Percentiles rank a stretch among this genome's conserved stretches.
These are phyloP conservation scores for Xylariaceae sp. DNA, from an alignment of 2,329 filamentous ascomycete genomes.

Conservation along the genomic window DNA sequence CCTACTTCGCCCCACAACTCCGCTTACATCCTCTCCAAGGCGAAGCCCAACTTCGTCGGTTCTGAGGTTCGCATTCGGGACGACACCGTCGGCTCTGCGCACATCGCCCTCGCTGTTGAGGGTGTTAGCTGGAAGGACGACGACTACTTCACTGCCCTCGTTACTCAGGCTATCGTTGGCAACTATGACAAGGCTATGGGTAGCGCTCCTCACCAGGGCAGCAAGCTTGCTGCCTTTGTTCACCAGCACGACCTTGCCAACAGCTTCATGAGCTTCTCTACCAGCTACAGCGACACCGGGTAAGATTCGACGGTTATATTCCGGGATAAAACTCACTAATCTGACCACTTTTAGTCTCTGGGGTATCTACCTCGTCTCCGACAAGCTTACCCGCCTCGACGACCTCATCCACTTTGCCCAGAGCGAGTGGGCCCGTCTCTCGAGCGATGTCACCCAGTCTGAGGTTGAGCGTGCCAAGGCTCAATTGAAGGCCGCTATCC, in stretches of 20 bases:
- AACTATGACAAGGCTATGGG: slow-evolving; percentile 99
- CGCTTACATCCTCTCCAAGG: slow-evolving; percentile 73
- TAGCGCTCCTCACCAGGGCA: slow-evolving; percentile 93
- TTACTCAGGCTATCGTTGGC: slow-evolving; percentile 96
- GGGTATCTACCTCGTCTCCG: slow-evolving; percentile 97
- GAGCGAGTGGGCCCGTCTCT: slow-evolving; percentile 95
- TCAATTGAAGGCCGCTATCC: slow-evolving; percentile 96
- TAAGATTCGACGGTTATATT: slow-evolving; percentile 43
- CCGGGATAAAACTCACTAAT: slow-evolving; percentile 15
- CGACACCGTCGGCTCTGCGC: slow-evolving; percentile 90
- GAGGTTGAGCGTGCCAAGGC: slow-evolving; percentile 98
- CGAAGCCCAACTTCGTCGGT: slow-evolving; percentile 89
- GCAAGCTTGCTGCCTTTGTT: slow-evolving; percentile 93
- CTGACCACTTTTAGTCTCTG: slow-evolving; percentile 63
- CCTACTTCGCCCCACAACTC: slow-evolving; percentile 68
- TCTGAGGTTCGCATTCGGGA: slow-evolving; percentile 94
- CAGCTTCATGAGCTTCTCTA: slow-evolving; percentile 99
- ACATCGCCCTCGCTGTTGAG: slow-evolving; percentile 97
- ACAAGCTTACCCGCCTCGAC: slow-evolving; percentile 80
- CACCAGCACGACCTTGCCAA: slow-evolving; percentile 95
- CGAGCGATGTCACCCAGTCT: slow-evolving; percentile 77
- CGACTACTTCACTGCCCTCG: slow-evolving; percentile 97
- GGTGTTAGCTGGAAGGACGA: slow-evolving; percentile 99
- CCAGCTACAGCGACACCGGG: slow-evolving; percentile 99
- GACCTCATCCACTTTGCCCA: slow-evolving; percentile 98